Evolutionary conservation across 768 basidiomycete species (phyloP).

Genomic region (Leccinellum luteum): DNA sequence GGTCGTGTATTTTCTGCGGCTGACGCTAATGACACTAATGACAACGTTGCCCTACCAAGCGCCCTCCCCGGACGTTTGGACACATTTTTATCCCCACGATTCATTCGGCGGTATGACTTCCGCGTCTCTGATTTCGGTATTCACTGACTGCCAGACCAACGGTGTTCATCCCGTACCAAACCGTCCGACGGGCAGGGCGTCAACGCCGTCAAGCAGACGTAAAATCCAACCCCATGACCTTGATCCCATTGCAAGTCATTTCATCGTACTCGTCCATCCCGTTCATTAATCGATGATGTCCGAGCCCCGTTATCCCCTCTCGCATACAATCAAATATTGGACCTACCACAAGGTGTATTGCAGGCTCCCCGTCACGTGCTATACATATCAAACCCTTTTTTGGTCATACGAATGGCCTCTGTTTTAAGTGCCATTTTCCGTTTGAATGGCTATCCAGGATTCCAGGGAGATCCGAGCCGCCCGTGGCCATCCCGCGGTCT

Average conservation of each 20-base stretch:
- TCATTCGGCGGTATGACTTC: neutral
- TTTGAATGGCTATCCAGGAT: neutral
- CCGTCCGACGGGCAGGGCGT: neutral
- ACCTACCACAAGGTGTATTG: neutral
- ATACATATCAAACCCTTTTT: neutral
- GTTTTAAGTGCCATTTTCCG: neutral
- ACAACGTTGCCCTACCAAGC: neutral
- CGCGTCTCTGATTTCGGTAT: neutral
- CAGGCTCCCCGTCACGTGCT: neutral
- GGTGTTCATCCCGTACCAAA: neutral
- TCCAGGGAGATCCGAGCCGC: neutral
- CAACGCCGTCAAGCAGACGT: no score
- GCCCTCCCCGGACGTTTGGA: neutral
- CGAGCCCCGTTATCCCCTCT: neutral
- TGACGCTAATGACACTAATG: slow-evolving; percentile 10
- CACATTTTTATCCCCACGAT: neutral
- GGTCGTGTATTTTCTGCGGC: slow-evolving; percentile 8
- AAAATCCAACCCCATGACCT: neutral
- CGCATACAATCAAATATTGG: neutral
- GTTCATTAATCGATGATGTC: neutral
- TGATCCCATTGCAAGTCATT: neutral
- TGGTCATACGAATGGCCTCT: neutral
- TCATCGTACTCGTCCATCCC: neutral
- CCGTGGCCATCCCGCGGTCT: neutral
- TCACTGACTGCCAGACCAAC: neutral